phyloP scores from a whole-genome alignment of 2,329 filamentous ascomycete species.

The Cladobotryum mycophilum region DNA sequence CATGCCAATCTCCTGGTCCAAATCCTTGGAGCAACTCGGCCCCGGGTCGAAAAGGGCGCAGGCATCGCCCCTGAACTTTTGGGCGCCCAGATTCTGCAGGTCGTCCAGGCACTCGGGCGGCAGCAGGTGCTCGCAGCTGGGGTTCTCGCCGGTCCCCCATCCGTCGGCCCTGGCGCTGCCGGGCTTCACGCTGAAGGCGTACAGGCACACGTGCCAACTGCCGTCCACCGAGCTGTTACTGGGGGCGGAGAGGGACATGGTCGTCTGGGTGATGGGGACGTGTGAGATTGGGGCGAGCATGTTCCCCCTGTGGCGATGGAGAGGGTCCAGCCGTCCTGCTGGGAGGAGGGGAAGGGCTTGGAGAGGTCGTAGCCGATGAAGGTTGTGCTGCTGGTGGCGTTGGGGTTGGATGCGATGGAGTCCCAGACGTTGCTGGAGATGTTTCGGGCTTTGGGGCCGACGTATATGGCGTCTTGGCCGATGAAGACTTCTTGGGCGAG shows the following conservation, averaged over 20 bases:
- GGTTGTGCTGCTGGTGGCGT: constrained; percentile 1
- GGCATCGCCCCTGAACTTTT: neutral
- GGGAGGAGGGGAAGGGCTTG: constrained; percentile 3
- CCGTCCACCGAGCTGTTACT: constrained; percentile 2
- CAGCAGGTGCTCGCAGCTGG: constrained; percentile 8
- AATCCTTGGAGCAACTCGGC: constrained; percentile 7
- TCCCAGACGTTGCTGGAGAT: constrained; percentile 7
- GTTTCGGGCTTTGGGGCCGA: constrained; percentile 2
- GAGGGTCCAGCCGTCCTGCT: constrained; percentile 10
- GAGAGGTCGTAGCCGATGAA: constrained; percentile 10
- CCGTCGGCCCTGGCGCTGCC: neutral
- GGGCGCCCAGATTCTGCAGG: constrained; percentile 1
- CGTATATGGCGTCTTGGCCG: constrained; percentile 3
- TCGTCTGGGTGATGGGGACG: neutral
- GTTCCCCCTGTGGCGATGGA: neutral
- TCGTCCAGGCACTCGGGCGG: constrained; percentile 7
- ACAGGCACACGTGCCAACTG: constrained; percentile 12
- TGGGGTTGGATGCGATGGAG: constrained; percentile 2
- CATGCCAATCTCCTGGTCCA: constrained; percentile 1
- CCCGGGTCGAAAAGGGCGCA: constrained; percentile 2
- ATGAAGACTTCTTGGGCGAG: too few relatives aligned
- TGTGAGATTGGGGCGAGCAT: neutral
- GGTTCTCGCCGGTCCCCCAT: constrained; percentile 4
- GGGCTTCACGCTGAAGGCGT: constrained; percentile 6
- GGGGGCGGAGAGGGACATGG: constrained; percentile 8